These are phyloP conservation scores for Gossypium anomalum DNA, from an alignment of 345 rosid genomes.

Conservation along the genomic window DNA sequence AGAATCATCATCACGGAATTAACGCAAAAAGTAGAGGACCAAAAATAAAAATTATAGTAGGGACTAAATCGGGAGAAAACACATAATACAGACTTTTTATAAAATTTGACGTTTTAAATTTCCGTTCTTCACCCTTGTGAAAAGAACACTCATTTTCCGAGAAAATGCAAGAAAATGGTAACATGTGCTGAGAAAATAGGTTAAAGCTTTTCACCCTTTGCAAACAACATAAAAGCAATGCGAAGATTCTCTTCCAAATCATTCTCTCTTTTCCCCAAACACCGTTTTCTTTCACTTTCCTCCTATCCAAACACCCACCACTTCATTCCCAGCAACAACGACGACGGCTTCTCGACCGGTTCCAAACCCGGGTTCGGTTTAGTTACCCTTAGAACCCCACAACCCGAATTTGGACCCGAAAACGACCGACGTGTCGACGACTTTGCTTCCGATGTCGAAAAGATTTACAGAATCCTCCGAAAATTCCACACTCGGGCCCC, in stretches of 20 bases:
- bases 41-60: too few species aligned
- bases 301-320: constrained; percentile 2
- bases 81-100: too few species aligned
- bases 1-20: too few species aligned
- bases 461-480: constrained; percentile 62
- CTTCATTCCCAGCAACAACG: background rate
- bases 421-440: constrained; percentile 36
- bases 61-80: too few species aligned
- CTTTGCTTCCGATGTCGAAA: constrained; percentile 73
- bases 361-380: constrained; percentile 40
- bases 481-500: constrained; percentile 69
- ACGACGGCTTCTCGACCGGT: constrained; percentile 10
- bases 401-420: constrained; percentile 15
- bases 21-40: too few species aligned
- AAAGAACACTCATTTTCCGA: background rate
- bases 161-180: constrained; percentile 3
- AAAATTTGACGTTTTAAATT: background rate
- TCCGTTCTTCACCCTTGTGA: background rate
- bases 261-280: constrained; percentile 9
- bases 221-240: background rate
- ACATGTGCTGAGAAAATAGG: background rate
- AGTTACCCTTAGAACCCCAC: constrained; percentile 36
- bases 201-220: background rate
- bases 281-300: constrained; percentile 11
- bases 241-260: constrained; percentile 17